A percentile compares a stretch with the other conserved stretches of the same genome.
These are phyloP conservation scores for Hyparrhenia diplandra DNA, from an alignment of 176 grass and related monocot species.

Conservation along the genomic window DNA sequence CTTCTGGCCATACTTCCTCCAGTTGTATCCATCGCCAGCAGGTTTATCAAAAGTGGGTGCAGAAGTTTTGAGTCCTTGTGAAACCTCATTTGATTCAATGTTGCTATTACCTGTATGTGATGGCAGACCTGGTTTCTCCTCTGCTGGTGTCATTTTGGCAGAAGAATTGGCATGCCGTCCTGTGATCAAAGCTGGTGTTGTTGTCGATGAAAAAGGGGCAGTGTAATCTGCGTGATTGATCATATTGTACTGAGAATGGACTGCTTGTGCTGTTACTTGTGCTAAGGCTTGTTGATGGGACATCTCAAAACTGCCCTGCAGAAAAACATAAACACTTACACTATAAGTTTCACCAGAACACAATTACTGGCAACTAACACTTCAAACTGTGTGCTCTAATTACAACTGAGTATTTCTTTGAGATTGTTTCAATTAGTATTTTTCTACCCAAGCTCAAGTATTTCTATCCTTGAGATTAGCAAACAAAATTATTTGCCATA, in stretches of 20 bases:
- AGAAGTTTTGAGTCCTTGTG: conserved; percentile 42
- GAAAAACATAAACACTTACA: background rate
- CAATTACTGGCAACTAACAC: background rate
- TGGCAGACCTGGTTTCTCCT: conserved; percentile 31
- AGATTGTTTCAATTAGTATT: background rate
- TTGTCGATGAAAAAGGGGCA: conserved; percentile 36
- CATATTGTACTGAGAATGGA: conserved; percentile 53
- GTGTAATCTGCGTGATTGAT: conserved; percentile 40
- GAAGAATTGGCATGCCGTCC: conserved; percentile 25
- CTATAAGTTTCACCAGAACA: background rate
- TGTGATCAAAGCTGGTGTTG: conserved; percentile 13
- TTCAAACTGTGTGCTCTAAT: background rate
- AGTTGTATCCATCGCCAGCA: conserved; percentile 69
- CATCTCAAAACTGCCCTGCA: conserved; percentile 82
- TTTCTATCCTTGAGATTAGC: background rate
- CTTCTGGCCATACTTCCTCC: conserved; percentile 86
- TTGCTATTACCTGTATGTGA: conserved; percentile 31
- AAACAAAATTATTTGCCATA: background rate
- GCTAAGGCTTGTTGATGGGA: conserved; percentile 92
- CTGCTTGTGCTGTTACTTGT: conserved; percentile 92
- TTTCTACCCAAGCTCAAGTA: background rate
- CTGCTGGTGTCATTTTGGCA: conserved; percentile 25
- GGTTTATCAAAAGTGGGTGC: conserved; percentile 51
- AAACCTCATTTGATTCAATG: conserved; percentile 42
- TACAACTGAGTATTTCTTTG: background rate